Conservation (phyloP, 2,329 filamentous ascomycete species). For the Talaromyces sp. region DNA sequence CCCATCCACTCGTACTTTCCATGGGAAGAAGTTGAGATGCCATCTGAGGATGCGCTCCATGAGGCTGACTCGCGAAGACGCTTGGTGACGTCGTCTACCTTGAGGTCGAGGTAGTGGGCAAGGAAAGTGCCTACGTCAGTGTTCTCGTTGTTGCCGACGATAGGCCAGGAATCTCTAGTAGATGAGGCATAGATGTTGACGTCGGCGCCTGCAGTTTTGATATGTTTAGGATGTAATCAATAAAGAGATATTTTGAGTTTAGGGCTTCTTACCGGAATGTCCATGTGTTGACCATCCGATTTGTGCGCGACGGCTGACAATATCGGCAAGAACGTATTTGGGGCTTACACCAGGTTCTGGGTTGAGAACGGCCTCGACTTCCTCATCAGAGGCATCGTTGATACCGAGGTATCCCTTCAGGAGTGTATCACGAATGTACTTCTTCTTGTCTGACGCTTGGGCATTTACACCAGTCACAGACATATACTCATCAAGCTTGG, state of each 20-base stretch:
- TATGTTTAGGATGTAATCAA: background rate
- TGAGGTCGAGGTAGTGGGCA: conserved; percentile 74
- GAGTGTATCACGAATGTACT: conserved; percentile 70
- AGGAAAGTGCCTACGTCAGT: conserved; percentile 87
- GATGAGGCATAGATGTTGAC: conserved; percentile 94
- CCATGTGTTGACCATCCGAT: conserved; percentile 95
- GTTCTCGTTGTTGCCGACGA: conserved; percentile 91
- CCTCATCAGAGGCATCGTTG: conserved; percentile 68
- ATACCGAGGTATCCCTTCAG: conserved; percentile 75
- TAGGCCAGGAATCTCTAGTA: conserved; percentile 60
- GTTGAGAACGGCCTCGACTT: conserved; percentile 68
- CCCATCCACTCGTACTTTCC: conserved; percentile 44
- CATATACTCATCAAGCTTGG: conserved; percentile 65
- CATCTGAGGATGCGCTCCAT: conserved; percentile 24
- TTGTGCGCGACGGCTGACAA: conserved; percentile 84
- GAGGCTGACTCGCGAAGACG: conserved; percentile 59
- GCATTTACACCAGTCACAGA: conserved; percentile 37
- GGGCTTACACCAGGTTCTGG: conserved; percentile 57
- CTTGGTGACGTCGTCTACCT: conserved; percentile 75
- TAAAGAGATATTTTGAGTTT: background rate
- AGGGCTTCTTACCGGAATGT: conserved; percentile 61
- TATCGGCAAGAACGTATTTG: conserved; percentile 71
- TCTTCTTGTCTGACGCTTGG: conserved; percentile 51
- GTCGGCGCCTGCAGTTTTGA: conserved; percentile 66
- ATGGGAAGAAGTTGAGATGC: conserved; percentile 18